Conservation (phyloP, 2,329 filamentous ascomycete species). For the Colletotrichum sp. region DNA sequence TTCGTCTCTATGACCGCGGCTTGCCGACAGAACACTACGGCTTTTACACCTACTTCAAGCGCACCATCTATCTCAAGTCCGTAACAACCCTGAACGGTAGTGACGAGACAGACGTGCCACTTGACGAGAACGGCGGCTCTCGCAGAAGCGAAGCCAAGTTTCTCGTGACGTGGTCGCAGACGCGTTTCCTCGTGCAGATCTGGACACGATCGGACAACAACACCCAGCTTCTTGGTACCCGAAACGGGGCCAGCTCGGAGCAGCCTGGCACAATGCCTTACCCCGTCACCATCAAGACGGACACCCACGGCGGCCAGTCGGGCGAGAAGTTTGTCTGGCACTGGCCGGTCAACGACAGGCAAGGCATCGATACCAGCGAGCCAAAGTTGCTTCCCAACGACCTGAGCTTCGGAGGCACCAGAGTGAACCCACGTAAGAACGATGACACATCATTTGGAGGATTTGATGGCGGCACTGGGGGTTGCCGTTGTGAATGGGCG, state of each 20-base stretch:
- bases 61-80: slow-evolving; percentile 80
- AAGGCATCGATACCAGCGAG: slow-evolving; percentile 48
- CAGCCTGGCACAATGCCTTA: slow-evolving; percentile 68
- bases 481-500: slow-evolving; percentile 66
- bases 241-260: slow-evolving; percentile 28
- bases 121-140: slow-evolving; percentile 62
- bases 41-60: slow-evolving; percentile 92
- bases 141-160: slow-evolving; percentile 57
- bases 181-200: slow-evolving; percentile 68
- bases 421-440: slow-evolving; percentile 56
- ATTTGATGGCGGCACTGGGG: slow-evolving; percentile 67
- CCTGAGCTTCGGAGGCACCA: slow-evolving; percentile 53
- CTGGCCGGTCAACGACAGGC: slow-evolving; percentile 53
- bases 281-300: slow-evolving; percentile 64
- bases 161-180: slow-evolving; percentile 64
- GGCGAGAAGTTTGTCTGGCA: slow-evolving; percentile 59
- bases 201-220: slow-evolving; percentile 61
- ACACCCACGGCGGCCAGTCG: slow-evolving; percentile 66
- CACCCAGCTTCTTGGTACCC: slow-evolving; percentile 41
- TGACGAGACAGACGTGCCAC: slow-evolving; percentile 42
- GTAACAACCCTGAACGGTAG: slow-evolving; percentile 52
- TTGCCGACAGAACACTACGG: slow-evolving; percentile 85
- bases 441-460: slow-evolving; percentile 58
- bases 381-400: slow-evolving; percentile 53
- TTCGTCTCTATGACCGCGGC: slow-evolving; percentile 86